Conservation (phyloP, 129 eudicot species). For the Flaveria brownii region DNA sequence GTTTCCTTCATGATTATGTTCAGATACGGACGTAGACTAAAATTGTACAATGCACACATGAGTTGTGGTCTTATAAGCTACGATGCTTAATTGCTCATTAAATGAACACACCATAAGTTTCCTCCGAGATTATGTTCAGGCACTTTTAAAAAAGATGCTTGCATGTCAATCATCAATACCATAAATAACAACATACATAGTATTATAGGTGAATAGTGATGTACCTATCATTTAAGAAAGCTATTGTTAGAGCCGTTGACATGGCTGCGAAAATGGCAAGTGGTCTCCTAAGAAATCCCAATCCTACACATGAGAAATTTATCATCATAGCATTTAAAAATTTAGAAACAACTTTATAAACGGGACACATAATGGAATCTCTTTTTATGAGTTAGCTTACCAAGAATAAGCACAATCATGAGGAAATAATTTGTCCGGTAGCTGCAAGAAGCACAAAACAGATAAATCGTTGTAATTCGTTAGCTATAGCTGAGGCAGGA, state of each 20-base stretch:
- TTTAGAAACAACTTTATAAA: neutral
- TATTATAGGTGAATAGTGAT: neutral
- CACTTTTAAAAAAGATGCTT: conserved; percentile 3
- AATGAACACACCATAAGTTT: neutral
- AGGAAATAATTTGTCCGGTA: conserved; percentile 93
- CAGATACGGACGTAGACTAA: too few species aligned
- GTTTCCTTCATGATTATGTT: conserved; percentile 12
- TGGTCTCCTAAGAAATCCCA: conserved; percentile 95
- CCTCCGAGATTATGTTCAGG: conserved; percentile 9
- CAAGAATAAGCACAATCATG: conserved; percentile 80
- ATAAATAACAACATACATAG: conserved; percentile 1
- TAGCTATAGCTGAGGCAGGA: neutral
- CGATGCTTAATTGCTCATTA: neutral
- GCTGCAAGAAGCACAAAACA: conserved; percentile 53
- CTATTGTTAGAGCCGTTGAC: conserved; percentile 70
- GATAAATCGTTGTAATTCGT: neutral
- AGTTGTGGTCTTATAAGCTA: conserved; percentile 9
- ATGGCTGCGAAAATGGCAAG: conserved; percentile 90
- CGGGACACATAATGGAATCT: conserved; percentile 6
- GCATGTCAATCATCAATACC: neutral
- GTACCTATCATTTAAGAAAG: conserved; percentile 94
- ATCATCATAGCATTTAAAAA: neutral
- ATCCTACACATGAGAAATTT: conserved; percentile 47
- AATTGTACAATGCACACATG: neutral
- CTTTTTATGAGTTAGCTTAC: conserved; percentile 40